phyloP scores from a whole-genome alignment of 306 rosid species.

The Vigna unguiculata region DNA sequence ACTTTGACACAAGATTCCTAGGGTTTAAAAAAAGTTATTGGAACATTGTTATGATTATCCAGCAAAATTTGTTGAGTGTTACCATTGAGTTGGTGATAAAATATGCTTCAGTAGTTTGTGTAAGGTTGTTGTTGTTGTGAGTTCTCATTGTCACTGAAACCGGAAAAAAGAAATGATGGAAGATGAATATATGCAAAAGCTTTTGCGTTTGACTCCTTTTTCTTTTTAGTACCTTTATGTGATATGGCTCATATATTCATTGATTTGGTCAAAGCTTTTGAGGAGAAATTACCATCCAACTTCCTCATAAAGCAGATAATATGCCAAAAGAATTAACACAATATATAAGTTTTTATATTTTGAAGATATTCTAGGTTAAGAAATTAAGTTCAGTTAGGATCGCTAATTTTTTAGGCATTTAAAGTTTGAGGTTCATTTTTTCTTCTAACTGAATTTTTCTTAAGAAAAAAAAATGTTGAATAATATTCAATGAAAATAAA shows the following conservation, averaged over 20 bases:
- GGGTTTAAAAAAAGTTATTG: no score
- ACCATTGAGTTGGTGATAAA: not conserved
- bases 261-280: constrained; percentile 17
- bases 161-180: not conserved
- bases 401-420: no score
- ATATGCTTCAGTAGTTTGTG: not conserved
- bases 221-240: constrained; percentile 10
- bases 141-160: not conserved
- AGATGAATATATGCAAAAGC: constrained; percentile 48
- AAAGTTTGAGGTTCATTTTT: no score
- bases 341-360: not conserved
- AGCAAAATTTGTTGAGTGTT: not conserved
- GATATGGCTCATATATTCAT: constrained; percentile 16
- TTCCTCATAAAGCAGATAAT: not conserved
- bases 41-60: not conserved
- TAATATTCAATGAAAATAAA: no score
- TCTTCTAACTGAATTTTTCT: no score
- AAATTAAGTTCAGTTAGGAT: no score
- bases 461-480: no score
- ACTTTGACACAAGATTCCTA: no score
- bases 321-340: not conserved
- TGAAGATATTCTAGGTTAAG: not conserved
- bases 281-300: not conserved
- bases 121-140: not conserved
- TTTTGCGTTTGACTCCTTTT: constrained; percentile 37